Evolutionary conservation across 1,284 basidiomycete species (phyloP).

Genomic region (Mycena sp.): DNA sequence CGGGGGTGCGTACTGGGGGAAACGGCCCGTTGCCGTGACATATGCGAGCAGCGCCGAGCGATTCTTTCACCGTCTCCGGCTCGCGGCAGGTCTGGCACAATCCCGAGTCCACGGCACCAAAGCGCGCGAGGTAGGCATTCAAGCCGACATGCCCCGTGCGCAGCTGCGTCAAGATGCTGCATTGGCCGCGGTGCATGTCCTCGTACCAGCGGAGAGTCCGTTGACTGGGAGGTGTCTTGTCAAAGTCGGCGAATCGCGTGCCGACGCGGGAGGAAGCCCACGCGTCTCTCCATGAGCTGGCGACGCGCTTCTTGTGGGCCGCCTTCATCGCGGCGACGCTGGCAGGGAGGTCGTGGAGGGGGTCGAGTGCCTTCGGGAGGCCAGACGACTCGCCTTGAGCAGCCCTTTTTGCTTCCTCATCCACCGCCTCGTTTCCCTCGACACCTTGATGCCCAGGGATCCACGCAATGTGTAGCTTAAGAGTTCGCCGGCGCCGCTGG

Average conservation of each 20-base stretch:
- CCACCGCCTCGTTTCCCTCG: slow-evolving; percentile 9
- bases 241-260: too few species aligned
- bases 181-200: background rate
- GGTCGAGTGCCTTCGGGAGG: background rate
- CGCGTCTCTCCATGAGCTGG: too few species aligned
- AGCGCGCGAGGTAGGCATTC: slow-evolving; percentile 4
- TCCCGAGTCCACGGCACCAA: background rate
- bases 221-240: background rate
- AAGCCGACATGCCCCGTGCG: slow-evolving; percentile 8
- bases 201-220: slow-evolving; percentile 1
- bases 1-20: too few species aligned
- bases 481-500: background rate
- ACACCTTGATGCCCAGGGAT: too few species aligned
- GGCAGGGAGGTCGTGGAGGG: background rate
- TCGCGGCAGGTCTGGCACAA: background rate
- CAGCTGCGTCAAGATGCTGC: slow-evolving; percentile 3
- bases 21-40: too few species aligned
- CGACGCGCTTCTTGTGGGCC: too few species aligned
- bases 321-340: background rate
- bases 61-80: slow-evolving; percentile 1
- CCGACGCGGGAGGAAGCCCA: too few species aligned
- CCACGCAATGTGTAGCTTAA: too few species aligned
- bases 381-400: background rate
- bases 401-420: background rate
- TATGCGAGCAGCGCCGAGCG: too few species aligned